These are phyloP conservation scores for Verticillium klebahnii DNA, from an alignment of 2,329 filamentous ascomycete genomes.

Conservation along the genomic window DNA sequence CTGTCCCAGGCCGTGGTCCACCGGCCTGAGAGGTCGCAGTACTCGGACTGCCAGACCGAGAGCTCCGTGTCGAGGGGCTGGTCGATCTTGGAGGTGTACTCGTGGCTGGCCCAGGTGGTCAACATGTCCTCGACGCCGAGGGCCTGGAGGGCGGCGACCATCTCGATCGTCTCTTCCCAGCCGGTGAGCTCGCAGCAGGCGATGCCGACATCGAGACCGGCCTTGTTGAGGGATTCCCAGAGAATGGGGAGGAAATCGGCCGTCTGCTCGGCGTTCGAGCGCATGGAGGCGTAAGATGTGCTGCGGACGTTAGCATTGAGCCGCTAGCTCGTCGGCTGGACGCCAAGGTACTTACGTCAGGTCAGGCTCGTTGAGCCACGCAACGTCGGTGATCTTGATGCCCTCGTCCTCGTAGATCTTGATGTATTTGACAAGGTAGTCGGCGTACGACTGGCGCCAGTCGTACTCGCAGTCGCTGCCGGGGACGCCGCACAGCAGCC, in stretches of 20 bases:
- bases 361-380: slow-evolving; percentile 6
- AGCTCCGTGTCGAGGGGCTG: slow-evolving; percentile 33
- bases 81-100: slow-evolving; percentile 30
- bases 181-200: slow-evolving; percentile 33
- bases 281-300: slow-evolving; percentile 31
- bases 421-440: slow-evolving; percentile 42
- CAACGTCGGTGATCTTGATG: slow-evolving; percentile 7
- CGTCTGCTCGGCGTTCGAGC: slow-evolving; percentile 25
- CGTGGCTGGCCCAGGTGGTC: slow-evolving; percentile 30
- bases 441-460: slow-evolving; percentile 44
- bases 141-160: slow-evolving; percentile 27
- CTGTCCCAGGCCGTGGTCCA: slow-evolving; percentile 42
- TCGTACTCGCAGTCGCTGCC: slow-evolving; percentile 29
- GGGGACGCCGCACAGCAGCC: slow-evolving; percentile 39
- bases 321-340: background rate
- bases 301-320: slow-evolving; percentile 10
- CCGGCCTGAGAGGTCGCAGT: slow-evolving; percentile 37
- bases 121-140: slow-evolving; percentile 24
- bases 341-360: background rate
- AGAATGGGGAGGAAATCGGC: slow-evolving; percentile 5
- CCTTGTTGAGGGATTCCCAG: slow-evolving; percentile 3
- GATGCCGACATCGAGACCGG: slow-evolving; percentile 18
- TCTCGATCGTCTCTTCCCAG: slow-evolving; percentile 29
- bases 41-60: slow-evolving; percentile 49
- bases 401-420: slow-evolving; percentile 26